Evolutionary conservation across 2,329 filamentous ascomycete genomes (phyloP).

Genomic region (Rosellinia necatrix): DNA sequence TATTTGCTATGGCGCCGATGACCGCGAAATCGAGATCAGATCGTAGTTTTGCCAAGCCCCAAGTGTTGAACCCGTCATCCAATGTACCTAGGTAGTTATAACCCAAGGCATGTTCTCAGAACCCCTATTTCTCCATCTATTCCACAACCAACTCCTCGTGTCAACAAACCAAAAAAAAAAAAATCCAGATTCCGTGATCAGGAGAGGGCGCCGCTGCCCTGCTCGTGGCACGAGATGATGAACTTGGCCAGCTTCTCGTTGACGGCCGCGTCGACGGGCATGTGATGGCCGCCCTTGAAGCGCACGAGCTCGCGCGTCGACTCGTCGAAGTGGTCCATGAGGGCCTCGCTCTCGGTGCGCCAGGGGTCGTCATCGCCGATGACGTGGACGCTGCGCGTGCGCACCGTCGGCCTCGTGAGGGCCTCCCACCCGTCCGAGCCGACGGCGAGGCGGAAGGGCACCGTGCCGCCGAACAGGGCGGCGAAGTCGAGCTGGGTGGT

Average conservation of each 20-base stretch:
- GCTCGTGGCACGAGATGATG: slow-evolving; percentile 12
- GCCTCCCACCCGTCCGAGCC: slow-evolving; percentile 20
- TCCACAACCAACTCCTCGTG: too few relatives aligned
- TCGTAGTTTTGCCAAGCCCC: too few relatives aligned
- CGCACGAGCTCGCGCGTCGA: slow-evolving; percentile 10
- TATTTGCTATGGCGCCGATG: too few relatives aligned
- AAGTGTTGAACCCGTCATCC: too few relatives aligned
- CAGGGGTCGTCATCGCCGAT: slow-evolving; percentile 25
- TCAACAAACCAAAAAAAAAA: too few relatives aligned
- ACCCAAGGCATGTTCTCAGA: too few relatives aligned
- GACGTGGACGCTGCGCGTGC: slow-evolving; percentile 23
- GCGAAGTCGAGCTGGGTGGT: slow-evolving; percentile 25
- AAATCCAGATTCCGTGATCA: too few relatives aligned
- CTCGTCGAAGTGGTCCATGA: slow-evolving; percentile 24
- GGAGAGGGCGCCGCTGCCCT: too few relatives aligned
- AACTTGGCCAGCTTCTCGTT: slow-evolving; percentile 19
- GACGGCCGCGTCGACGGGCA: slow-evolving; percentile 18
- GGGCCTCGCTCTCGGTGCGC: slow-evolving; percentile 18
- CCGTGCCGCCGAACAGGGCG: slow-evolving; percentile 19
- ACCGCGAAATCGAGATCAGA: too few relatives aligned
- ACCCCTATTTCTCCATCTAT: too few relatives aligned
- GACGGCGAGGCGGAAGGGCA: slow-evolving; percentile 9
- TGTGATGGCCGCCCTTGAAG: slow-evolving; percentile 22
- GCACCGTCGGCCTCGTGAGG: slow-evolving; percentile 19
- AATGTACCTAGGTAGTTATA: too few relatives aligned